Conservation (phyloP, 345 rosid species). For the Cardamine resedifolia region DNA sequence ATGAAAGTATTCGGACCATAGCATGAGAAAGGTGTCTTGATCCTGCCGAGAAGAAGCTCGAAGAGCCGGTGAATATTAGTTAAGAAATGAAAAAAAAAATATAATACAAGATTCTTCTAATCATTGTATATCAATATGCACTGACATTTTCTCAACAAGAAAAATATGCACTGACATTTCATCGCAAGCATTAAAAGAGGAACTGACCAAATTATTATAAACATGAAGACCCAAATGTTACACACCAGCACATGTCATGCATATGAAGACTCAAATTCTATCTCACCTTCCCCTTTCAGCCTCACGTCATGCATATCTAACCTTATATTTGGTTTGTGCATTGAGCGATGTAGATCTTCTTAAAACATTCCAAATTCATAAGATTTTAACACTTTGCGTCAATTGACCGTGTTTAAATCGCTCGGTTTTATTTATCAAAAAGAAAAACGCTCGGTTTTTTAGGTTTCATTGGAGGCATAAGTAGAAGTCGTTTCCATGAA, state of each 20-base stretch:
- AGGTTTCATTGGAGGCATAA: neutral
- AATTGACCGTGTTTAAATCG: neutral
- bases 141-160: too few species aligned
- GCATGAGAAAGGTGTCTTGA: neutral
- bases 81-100: neutral
- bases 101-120: neutral
- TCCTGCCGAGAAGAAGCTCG: neutral
- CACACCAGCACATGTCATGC: conserved; percentile 11
- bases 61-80: neutral
- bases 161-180: conserved; percentile 1
- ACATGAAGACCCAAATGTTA: conserved; percentile 13
- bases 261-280: neutral
- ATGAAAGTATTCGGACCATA: neutral
- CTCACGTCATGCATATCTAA: conserved; percentile 7
- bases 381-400: neutral
- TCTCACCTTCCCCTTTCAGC: neutral
- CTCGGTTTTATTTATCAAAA: too few species aligned
- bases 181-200: neutral
- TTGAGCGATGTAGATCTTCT: conserved; percentile 20
- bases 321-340: conserved; percentile 20
- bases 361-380: conserved; percentile 17
- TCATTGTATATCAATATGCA: too few species aligned
- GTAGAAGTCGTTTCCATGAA: neutral
- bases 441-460: neutral
- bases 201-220: conserved; percentile 1